A percentile compares a stretch with the other conserved stretches of the same genome.
These are phyloP conservation scores for Mrakia blollopis DNA, from an alignment of 768 basidiomycete species.

Conservation along the genomic window DNA sequence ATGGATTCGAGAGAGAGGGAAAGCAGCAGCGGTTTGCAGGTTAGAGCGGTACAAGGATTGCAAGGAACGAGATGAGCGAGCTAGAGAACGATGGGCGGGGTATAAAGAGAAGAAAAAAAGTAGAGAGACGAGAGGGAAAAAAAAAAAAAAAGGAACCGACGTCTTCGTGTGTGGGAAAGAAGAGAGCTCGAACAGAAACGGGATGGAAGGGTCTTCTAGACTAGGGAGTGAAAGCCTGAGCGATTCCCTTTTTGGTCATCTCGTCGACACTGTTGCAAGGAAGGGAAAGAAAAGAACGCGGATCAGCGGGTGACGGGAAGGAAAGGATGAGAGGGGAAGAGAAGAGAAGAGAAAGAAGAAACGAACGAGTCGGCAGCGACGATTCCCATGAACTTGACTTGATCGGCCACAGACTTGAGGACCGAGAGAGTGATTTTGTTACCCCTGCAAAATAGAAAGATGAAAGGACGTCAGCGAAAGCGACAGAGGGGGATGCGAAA, in stretches of 20 bases:
- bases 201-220: background rate
- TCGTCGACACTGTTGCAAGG: background rate
- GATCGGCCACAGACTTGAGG: constrained; percentile 15
- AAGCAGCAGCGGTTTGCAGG: no score
- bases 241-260: constrained; percentile 23
- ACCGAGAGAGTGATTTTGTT: constrained; percentile 24
- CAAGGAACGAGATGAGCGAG: no score
- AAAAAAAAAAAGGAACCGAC: background rate
- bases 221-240: constrained; percentile 20
- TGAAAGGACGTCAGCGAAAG: background rate
- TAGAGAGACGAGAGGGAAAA: background rate
- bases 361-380: constrained; percentile 23
- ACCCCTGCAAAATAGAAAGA: background rate
- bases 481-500: background rate
- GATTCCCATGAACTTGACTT: constrained; percentile 21
- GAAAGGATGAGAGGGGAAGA: background rate
- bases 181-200: background rate
- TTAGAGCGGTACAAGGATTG: no score
- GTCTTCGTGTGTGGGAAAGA: no score
- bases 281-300: background rate
- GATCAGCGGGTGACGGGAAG: no score
- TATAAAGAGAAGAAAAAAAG: background rate
- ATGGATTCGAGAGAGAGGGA: no score
- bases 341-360: background rate
- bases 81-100: background rate